Conservation (phyloP, 2,329 filamentous ascomycete species). For the Hypoxylon sp. region DNA sequence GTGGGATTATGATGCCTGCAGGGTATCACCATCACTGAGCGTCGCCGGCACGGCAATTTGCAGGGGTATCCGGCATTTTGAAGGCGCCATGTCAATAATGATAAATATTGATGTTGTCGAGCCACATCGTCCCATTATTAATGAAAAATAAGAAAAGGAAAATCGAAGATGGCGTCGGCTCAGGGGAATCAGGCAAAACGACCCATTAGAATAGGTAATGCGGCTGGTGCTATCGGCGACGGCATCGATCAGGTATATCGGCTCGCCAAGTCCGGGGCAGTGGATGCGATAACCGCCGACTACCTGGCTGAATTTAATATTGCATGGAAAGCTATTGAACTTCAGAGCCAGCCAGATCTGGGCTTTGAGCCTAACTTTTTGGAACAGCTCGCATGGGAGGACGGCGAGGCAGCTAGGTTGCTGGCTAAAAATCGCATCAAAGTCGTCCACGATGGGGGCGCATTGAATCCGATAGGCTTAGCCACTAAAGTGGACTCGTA, state of each 20-base stretch:
- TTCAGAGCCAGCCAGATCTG: constrained; percentile 48
- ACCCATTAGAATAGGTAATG: constrained; percentile 6
- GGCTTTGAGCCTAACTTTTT: constrained; percentile 54
- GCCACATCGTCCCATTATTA: background rate
- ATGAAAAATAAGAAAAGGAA: background rate
- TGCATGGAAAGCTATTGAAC: constrained; percentile 54
- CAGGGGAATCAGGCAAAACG: constrained; percentile 10
- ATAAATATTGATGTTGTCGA: background rate
- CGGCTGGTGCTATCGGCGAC: constrained; percentile 8
- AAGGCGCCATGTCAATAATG: constrained; percentile 1
- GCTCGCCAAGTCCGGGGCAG: constrained; percentile 3
- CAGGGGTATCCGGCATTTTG: constrained; percentile 20
- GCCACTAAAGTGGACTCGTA: too few species aligned
- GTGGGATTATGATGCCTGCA: constrained; percentile 25
- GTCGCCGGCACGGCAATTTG: constrained; percentile 1
- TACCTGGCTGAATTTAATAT: constrained; percentile 53
- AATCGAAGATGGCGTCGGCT: constrained; percentile 5
- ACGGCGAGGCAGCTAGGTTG: constrained; percentile 31
- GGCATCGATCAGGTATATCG: constrained; percentile 13
- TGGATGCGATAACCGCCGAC: constrained; percentile 40
- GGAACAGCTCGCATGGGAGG: constrained; percentile 51
- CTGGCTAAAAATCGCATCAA: constrained; percentile 61
- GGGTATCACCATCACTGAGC: constrained; percentile 1
- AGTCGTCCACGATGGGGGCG: too few species aligned
- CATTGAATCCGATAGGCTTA: too few species aligned